Percentiles rank a stretch among this genome's conserved stretches.
phyloP scores from a whole-genome alignment of 2,329 filamentous ascomycete species.

The Botrytis pseudocinerea region DNA sequence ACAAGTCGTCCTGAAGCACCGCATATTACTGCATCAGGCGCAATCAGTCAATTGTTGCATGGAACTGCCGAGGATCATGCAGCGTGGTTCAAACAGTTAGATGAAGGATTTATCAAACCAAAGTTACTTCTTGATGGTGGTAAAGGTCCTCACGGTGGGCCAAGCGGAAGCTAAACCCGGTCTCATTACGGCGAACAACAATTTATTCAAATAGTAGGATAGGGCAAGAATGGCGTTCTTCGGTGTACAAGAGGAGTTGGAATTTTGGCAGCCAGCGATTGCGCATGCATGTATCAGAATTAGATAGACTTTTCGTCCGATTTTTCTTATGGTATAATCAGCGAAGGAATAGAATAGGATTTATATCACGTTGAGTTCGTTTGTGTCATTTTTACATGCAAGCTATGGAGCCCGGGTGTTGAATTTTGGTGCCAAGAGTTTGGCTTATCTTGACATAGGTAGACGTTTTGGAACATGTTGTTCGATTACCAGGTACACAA shows the following conservation, averaged over 20 bases:
- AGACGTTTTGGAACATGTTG: too few species aligned
- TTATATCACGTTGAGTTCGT: neutral
- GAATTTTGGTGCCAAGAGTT: neutral
- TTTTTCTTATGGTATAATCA: neutral
- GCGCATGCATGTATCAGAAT: neutral
- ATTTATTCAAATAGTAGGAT: constrained; percentile 23
- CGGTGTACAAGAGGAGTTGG: constrained; percentile 18
- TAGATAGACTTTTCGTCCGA: constrained; percentile 6
- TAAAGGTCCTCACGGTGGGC: constrained; percentile 37
- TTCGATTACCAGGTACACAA: too few species aligned
- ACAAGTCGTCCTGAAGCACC: constrained; percentile 38
- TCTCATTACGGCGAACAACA: neutral
- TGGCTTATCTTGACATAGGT: neutral
- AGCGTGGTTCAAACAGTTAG: constrained; percentile 85
- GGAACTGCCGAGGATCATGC: constrained; percentile 81
- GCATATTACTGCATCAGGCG: constrained; percentile 65
- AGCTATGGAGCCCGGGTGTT: neutral
- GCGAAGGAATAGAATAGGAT: neutral
- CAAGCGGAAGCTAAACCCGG: constrained; percentile 23
- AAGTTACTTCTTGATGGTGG: constrained; percentile 77
- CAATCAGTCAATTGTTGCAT: constrained; percentile 77
- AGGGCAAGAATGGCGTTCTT: constrained; percentile 19
- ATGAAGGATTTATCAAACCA: constrained; percentile 96
- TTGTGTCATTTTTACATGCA: neutral
- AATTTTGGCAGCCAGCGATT: neutral